Percentiles rank a stretch among this genome's conserved stretches.
Conservation (phyloP, 352 stramenopile genomes). For the Globisporangium megalacanthum region DNA sequence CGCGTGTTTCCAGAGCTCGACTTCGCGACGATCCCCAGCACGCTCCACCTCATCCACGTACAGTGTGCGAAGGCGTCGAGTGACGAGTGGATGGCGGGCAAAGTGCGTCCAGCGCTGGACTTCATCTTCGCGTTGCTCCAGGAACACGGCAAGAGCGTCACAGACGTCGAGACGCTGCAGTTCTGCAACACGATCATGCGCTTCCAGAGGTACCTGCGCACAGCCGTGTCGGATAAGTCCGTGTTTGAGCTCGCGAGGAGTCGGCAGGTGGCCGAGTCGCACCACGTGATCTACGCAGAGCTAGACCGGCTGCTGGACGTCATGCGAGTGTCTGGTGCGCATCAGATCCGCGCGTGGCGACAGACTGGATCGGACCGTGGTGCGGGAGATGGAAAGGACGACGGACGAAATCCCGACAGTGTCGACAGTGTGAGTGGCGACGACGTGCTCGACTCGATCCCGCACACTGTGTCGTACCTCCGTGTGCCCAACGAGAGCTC, state of each 20-base stretch:
- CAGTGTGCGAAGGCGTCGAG: neutral
- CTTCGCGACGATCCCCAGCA: neutral
- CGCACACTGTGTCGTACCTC: too few relatives aligned
- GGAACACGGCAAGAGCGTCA: neutral
- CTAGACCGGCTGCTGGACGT: conserved; percentile 4
- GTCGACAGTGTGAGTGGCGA: neutral
- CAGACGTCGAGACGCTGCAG: neutral
- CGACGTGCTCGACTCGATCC: too few relatives aligned
- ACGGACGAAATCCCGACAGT: neutral
- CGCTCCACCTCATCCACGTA: neutral
- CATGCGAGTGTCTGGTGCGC: neutral
- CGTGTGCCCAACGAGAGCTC: neutral
- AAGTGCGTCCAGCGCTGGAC: neutral
- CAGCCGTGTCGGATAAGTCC: neutral
- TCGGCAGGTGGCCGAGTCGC: neutral
- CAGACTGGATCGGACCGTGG: neutral
- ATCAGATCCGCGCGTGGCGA: conserved; percentile 4
- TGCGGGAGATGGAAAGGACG: too few relatives aligned
- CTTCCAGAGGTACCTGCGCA: conserved; percentile 2
- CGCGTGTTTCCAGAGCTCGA: neutral
- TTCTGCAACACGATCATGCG: neutral
- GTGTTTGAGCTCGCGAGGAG: neutral
- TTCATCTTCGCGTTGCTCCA: neutral
- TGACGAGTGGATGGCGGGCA: neutral
- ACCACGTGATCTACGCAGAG: conserved; percentile 6